These are phyloP conservation scores for Zygotorulaspora danielsina DNA, from an alignment of 805 yeast genomes.

Conservation along the genomic window DNA sequence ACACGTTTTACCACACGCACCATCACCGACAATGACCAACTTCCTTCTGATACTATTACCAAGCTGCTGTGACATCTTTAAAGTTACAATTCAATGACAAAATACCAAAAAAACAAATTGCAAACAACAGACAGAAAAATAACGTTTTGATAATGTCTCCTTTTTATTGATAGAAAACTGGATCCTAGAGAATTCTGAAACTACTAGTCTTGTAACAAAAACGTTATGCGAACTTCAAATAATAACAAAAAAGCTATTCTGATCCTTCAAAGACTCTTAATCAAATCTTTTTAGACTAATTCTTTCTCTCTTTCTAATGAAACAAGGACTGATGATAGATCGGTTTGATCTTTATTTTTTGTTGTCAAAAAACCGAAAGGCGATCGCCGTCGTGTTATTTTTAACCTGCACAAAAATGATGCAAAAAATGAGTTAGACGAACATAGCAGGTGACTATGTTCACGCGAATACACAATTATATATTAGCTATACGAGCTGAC, in stretches of 20 bases:
- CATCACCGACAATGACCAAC: constrained; percentile 93
- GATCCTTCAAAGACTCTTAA: not conserved
- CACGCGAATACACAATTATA: too few species aligned
- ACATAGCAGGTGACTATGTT: too few species aligned
- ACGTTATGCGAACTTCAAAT: not conserved
- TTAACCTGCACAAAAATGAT: constrained; percentile 1
- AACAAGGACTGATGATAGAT: constrained; percentile 8
- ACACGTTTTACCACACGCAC: constrained; percentile 97
- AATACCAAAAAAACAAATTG: not conserved
- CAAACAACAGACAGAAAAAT: too few species aligned
- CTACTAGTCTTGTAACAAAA: not conserved
- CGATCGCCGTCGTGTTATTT: not conserved
- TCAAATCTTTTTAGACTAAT: not conserved
- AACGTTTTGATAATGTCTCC: not conserved
- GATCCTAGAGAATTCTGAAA: not conserved
- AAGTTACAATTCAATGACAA: not conserved
- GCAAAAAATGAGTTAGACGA: not conserved
- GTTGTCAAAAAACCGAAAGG: constrained; percentile 1
- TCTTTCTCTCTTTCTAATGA: constrained; percentile 4
- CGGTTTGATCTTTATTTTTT: not conserved
- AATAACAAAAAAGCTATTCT: constrained; percentile 1
- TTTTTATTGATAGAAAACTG: constrained; percentile 1
- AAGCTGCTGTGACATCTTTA: constrained; percentile 32
- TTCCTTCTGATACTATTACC: constrained; percentile 54
- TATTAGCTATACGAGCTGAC: not conserved